Percentiles rank a stretch among this genome's conserved stretches.
phyloP scores from a whole-genome alignment of 176 grass and related monocot genomes.

The Dendrocalamus sinicus region DNA sequence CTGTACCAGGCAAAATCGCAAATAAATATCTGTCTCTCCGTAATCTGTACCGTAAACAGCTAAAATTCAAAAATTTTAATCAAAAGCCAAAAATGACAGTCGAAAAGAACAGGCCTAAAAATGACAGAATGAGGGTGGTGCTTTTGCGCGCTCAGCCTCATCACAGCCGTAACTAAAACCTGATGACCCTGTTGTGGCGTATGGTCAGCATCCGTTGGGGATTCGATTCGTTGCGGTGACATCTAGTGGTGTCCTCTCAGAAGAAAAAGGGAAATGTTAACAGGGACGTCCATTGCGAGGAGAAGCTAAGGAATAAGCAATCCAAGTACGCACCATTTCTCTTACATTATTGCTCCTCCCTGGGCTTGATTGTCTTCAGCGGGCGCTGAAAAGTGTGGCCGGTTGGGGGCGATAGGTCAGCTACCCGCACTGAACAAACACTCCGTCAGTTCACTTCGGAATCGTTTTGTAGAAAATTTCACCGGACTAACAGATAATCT shows the following conservation, averaged over 20 bases:
- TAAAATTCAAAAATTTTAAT: too few species aligned
- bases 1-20: too few species aligned
- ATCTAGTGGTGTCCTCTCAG: background rate
- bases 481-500: background rate
- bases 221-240: background rate
- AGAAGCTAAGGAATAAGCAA: background rate
- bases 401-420: background rate
- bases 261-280: too few species aligned
- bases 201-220: background rate
- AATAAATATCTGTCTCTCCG: too few species aligned
- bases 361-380: background rate
- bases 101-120: too few species aligned
- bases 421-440: background rate
- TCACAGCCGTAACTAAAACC: background rate
- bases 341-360: background rate
- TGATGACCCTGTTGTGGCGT: background rate
- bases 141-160: background rate
- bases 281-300: background rate
- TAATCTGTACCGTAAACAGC: too few species aligned
- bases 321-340: background rate
- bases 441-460: background rate
- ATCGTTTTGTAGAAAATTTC: background rate
- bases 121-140: background rate
- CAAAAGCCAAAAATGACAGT: too few species aligned
- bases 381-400: background rate